Evolutionary conservation across 345 rosid genomes (phyloP).

Genomic region (Trapa bicornis): DNA sequence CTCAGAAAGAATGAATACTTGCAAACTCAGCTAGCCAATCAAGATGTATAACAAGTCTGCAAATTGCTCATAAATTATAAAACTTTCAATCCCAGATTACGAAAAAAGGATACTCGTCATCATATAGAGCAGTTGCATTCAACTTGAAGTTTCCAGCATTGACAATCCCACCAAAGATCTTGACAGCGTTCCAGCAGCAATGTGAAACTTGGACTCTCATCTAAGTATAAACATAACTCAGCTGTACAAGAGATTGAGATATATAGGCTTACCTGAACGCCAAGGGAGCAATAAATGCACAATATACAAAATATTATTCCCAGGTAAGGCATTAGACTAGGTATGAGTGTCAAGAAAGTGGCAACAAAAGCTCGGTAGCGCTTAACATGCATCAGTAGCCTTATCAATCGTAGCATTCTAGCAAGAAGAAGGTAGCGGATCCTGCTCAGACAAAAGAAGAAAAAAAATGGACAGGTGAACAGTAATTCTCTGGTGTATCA

Average conservation of each 20-base stretch:
- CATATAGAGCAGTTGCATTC: conserved; percentile 49
- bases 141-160: conserved; percentile 71
- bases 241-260: background rate
- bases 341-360: conserved; percentile 79
- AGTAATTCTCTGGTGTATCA: background rate
- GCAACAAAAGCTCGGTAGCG: conserved; percentile 81
- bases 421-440: conserved; percentile 96
- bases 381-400: conserved; percentile 68
- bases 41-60: background rate
- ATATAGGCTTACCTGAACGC: conserved; percentile 59
- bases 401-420: conserved; percentile 79
- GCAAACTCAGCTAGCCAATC: background rate
- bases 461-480: background rate
- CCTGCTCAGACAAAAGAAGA: conserved; percentile 30
- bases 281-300: conserved; percentile 89
- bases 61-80: background rate
- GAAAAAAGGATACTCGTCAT: conserved; percentile 69
- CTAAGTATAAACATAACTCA: background rate
- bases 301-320: conserved; percentile 78
- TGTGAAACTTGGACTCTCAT: background rate
- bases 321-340: conserved; percentile 90
- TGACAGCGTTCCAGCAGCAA: conserved; percentile 6
- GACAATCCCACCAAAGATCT: conserved; percentile 91
- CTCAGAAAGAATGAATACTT: background rate
- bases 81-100: background rate